Conservation (phyloP, 805 yeast genomes). For the Vanderwaltozyma tropicalis region DNA sequence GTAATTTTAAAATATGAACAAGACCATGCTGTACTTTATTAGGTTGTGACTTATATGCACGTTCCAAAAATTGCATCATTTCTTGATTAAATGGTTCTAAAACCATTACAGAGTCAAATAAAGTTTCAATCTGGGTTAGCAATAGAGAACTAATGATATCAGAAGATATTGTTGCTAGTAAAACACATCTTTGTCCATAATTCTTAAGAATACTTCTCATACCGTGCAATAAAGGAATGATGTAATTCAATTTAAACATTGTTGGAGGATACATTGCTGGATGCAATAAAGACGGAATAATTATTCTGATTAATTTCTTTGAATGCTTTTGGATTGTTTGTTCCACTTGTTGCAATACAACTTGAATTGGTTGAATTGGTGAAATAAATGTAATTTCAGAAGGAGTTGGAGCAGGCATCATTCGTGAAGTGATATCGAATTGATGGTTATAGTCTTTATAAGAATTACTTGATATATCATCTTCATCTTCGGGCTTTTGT, state of each 20-base stretch:
- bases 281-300: slow-evolving; percentile 67
- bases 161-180: slow-evolving; percentile 48
- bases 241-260: slow-evolving; percentile 35
- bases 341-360: slow-evolving; percentile 34
- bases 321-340: slow-evolving; percentile 34
- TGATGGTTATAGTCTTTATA: slow-evolving; percentile 50
- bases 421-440: slow-evolving; percentile 66
- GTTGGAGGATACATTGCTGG: slow-evolving; percentile 61
- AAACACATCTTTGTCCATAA: slow-evolving; percentile 36
- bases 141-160: slow-evolving; percentile 49
- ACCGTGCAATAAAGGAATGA: slow-evolving; percentile 52
- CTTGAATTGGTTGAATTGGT: slow-evolving; percentile 21
- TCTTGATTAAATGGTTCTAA: slow-evolving; percentile 76
- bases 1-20: slow-evolving; percentile 63
- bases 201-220: slow-evolving; percentile 44
- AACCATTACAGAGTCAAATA: slow-evolving; percentile 60
- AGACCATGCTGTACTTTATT: slow-evolving; percentile 77
- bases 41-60: slow-evolving; percentile 52
- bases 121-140: slow-evolving; percentile 43
- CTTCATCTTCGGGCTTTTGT: slow-evolving; percentile 1
- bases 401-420: slow-evolving; percentile 55
- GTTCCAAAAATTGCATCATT: slow-evolving; percentile 53
- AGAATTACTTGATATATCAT: slow-evolving; percentile 18
- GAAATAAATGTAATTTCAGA: slow-evolving; percentile 53
- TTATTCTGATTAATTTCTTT: slow-evolving; percentile 47